Percentiles rank a stretch among this genome's conserved stretches.
Evolutionary conservation across 1,284 basidiomycete genomes (phyloP).

Genomic region (Fomitopsis pinicola): DNA sequence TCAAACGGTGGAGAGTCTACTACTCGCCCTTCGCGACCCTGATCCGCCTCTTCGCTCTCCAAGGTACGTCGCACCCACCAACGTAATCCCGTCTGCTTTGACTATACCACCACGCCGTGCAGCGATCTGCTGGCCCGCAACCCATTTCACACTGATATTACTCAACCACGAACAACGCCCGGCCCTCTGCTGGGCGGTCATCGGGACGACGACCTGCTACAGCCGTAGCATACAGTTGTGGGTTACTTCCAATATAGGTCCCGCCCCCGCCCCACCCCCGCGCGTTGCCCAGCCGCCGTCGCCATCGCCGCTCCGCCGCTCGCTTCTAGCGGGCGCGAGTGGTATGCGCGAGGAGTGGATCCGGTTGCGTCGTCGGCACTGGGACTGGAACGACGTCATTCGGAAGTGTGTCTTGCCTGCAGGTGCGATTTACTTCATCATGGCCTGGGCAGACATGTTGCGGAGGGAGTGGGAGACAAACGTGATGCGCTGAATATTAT

Average conservation of each 20-base stretch:
- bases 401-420: slow-evolving; percentile 66
- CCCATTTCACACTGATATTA: slow-evolving; percentile 69
- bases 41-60: slow-evolving; percentile 77
- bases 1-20: slow-evolving; percentile 78
- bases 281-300: neutral
- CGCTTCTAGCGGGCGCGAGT: slow-evolving; percentile 4
- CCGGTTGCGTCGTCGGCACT: slow-evolving; percentile 49
- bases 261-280: slow-evolving; percentile 9
- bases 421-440: slow-evolving; percentile 68
- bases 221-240: slow-evolving; percentile 75
- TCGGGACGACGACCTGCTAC: slow-evolving; percentile 76
- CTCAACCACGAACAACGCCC: slow-evolving; percentile 63
- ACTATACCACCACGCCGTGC: neutral
- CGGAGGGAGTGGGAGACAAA: slow-evolving; percentile 32
- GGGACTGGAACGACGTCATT: slow-evolving; percentile 73
- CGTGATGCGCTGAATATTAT: neutral
- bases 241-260: slow-evolving; percentile 74
- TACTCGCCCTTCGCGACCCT: slow-evolving; percentile 78
- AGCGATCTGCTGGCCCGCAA: slow-evolving; percentile 86
- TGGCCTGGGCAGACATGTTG: slow-evolving; percentile 64
- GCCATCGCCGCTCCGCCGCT: slow-evolving; percentile 1
- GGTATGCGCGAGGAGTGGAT: slow-evolving; percentile 29
- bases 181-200: slow-evolving; percentile 72
- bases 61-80: slow-evolving; percentile 33
- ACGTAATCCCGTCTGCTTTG: neutral